Percentiles rank a stretch among this genome's conserved stretches.
Evolutionary conservation across 331 rosid genomes (phyloP).

Genomic region (Acacia concinna): DNA sequence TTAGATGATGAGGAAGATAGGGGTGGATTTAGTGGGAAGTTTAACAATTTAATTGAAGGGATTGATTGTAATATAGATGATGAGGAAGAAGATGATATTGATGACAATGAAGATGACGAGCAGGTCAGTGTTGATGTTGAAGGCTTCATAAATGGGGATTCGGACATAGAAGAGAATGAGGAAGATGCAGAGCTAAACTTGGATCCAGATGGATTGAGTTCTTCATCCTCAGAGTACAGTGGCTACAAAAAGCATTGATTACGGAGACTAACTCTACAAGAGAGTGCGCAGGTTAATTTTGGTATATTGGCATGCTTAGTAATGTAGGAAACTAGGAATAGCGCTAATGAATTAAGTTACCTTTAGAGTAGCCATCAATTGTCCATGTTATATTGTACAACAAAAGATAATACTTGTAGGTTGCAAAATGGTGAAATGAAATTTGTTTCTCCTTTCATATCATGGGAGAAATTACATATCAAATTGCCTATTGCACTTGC

Average conservation of each 20-base stretch:
- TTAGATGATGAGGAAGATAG: conserved; percentile 40
- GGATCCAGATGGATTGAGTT: conserved; percentile 31
- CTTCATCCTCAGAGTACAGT: conserved; percentile 51
- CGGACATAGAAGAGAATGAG: conserved; percentile 33
- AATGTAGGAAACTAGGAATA: conserved; percentile 7
- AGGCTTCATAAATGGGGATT: conserved; percentile 42
- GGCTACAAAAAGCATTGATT: conserved; percentile 14
- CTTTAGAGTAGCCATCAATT: background rate
- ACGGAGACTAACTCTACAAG: background rate
- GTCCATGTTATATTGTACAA: background rate
- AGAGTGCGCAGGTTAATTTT: conserved; percentile 12
- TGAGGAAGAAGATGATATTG: conserved; percentile 34
- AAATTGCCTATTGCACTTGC: background rate
- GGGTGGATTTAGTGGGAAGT: conserved; percentile 35
- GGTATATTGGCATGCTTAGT: background rate
- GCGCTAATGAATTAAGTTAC: conserved; percentile 1
- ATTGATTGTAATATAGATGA: conserved; percentile 38
- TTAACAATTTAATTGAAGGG: conserved; percentile 35
- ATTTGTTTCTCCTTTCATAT: conserved; percentile 4
- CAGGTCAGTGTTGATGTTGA: conserved; percentile 44
- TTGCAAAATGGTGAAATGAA: conserved; percentile 25
- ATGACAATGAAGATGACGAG: conserved; percentile 23
- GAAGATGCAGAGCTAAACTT: conserved; percentile 37
- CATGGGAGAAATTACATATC: conserved; percentile 7
- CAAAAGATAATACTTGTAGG: conserved; percentile 6